Percentiles rank a stretch among this genome's conserved stretches.
Evolutionary conservation across 106 monocot species (phyloP).

Genomic region (Acorus gramineus): DNA sequence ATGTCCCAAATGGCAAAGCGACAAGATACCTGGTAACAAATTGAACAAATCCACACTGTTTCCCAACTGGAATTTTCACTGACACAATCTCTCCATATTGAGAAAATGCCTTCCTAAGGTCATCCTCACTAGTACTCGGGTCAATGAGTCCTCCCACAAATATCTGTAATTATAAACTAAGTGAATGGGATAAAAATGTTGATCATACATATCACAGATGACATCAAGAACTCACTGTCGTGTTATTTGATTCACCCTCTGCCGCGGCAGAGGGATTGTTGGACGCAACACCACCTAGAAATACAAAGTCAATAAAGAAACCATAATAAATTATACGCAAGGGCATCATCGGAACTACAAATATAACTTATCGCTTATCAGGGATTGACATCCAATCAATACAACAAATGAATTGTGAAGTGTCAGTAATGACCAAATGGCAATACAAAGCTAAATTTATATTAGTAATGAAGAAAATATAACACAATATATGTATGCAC

Average conservation of each 20-base stretch:
- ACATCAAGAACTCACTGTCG: constrained; percentile 8
- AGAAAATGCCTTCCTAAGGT: constrained; percentile 17
- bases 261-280: constrained; percentile 1
- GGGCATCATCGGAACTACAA: too few relatives aligned
- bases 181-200: neutral
- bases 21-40: constrained; percentile 12
- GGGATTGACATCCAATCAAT: too few relatives aligned
- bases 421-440: too few relatives aligned
- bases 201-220: neutral
- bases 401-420: too few relatives aligned
- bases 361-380: too few relatives aligned
- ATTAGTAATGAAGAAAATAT: too few relatives aligned
- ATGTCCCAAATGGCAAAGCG: neutral
- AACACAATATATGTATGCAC: too few relatives aligned
- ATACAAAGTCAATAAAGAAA: neutral
- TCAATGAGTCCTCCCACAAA: constrained; percentile 24
- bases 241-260: constrained; percentile 18
- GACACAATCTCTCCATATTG: constrained; percentile 24
- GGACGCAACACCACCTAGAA: constrained; percentile 7
- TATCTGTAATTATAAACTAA: neutral
- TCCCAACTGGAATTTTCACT: constrained; percentile 27
- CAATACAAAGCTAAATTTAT: too few relatives aligned
- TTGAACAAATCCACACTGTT: constrained; percentile 26
- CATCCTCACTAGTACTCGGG: constrained; percentile 19
- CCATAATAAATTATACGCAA: too few relatives aligned